Evolutionary conservation across 2,329 filamentous ascomycete species (phyloP), one percentile per base, ranked within the genome.

Genomic region (Niveomyces coronatus): DNA sequence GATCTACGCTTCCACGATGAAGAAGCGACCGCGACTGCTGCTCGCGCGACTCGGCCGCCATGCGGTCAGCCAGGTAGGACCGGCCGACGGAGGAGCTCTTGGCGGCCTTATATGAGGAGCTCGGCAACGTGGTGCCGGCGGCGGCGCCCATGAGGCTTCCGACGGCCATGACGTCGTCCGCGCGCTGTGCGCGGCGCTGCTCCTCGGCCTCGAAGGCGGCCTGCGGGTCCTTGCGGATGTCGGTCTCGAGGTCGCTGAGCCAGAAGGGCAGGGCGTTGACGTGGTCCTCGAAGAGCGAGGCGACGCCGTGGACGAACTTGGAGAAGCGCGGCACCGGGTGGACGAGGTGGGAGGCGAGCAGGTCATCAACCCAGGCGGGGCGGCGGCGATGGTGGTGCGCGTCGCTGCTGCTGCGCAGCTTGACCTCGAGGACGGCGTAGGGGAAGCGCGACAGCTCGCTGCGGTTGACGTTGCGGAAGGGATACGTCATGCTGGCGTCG

Each of bases 221-320:
- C 56, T 91, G 84, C 0, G 91, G 91, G 55, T 96, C 88, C 55
- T 85, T 86, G 48, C 89, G 81, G 54, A 98, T 98, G 55, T 98
- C 91, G 22, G 76, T 85, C 55, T 95, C 89, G 30, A 96, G 71
- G 45, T 94, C 84, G 51, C 82, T 82, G 23, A 96, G 74, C 91
- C 91, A 98, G 65, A 96, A 95, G 11, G 91, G 91, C 53, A 96
- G 79, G 45, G 78, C 88, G 63, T 96, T 96, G 58, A 98, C 88
- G 53, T 94, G 78, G 59, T 98, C 86, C 52, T 96, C 91, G 49
- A 96, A 96, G 3, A 98, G 70, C 27, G 82, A 80, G 7, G 89
- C 88, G 4, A 93, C 80, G 44, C 91, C 91, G 52, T 98, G 89
- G 3, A 94, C 83, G 50, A 96, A 98, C 59, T 98, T 98, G 51